Evolutionary conservation across 2,329 filamentous ascomycete species (phyloP), one percentile per base, ranked within the genome.

Genomic region (Cladorrhinum sp.): DNA sequence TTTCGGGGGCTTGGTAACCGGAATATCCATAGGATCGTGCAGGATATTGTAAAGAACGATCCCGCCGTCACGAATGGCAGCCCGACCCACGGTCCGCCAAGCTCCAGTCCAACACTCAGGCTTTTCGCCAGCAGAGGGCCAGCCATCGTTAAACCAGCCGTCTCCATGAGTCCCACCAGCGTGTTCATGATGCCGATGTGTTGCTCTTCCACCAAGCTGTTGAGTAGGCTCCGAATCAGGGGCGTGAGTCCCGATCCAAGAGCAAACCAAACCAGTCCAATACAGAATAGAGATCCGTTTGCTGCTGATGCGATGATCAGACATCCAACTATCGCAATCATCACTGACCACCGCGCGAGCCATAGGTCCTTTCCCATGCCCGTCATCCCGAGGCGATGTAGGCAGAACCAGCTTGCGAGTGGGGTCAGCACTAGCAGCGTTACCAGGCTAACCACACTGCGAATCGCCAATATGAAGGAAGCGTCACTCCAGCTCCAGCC

Each of bases 181-280:
- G 79, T 81, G 67, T 85, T 86, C 23, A 85, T 71, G 0, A 79
- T 78, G 22, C 81, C 83, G 12, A 84, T 74, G 3, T 83, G 79
- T 60, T 82, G 77, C 22, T 78, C 75, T 64, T 83, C 81, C 12
- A 86, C 79, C 10, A 85, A 67, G 9, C 77, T 75, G 50, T 80
- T 84, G n/a, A 85, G 68, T 6, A 85, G 69, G 2, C 78, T 80
- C 32, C 83, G 76, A 18, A 80, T 68, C 1, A 83, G 67, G 0
- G 78, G 66, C 0, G 66, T 55, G 50, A 79, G 75, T 5, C 82
- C 81, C 13, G 66, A 65, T 0, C 83, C 82, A 1, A 81, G 62
- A 3, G 77, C 77, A 12, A 77, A 75, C 13, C 81, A 70, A 22
- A 80, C 68, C 27, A 85, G 75, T 1, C 78, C 77, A 16, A 64